Conservation (phyloP, 768 basidiomycete species). For the Psilocybe sp. region DNA sequence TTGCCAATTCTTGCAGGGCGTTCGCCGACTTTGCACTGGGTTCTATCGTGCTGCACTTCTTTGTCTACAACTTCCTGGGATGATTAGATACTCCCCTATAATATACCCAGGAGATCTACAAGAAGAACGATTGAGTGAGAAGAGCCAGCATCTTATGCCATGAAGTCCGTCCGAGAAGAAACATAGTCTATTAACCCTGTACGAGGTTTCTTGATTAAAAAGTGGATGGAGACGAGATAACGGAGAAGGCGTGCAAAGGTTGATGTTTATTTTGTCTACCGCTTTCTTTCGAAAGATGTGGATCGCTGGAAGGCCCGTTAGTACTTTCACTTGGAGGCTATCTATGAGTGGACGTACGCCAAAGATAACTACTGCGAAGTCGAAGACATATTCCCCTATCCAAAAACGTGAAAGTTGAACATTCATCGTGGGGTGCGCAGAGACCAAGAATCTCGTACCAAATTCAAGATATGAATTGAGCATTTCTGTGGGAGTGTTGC, state of each 20-base stretch:
- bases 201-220: not conserved
- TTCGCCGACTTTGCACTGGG: slow-evolving; percentile 96
- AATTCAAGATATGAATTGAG: slow-evolving; percentile 77
- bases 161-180: too few relatives aligned
- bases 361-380: slow-evolving; percentile 81
- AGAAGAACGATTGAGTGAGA: slow-evolving; percentile 1
- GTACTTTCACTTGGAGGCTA: not conserved
- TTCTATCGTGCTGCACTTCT: slow-evolving; percentile 96
- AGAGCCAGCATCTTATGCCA: too few relatives aligned
- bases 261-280: not conserved
- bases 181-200: too few relatives aligned
- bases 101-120: slow-evolving; percentile 6
- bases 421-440: not conserved
- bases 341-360: slow-evolving; percentile 53
- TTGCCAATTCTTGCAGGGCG: slow-evolving; percentile 54
- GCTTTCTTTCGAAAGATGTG: slow-evolving; percentile 7
- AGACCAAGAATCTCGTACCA: slow-evolving; percentile 40
- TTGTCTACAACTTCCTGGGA: slow-evolving; percentile 98
- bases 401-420: not conserved
- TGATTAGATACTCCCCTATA: slow-evolving; percentile 32
- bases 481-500: slow-evolving; percentile 45
- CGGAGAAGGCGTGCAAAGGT: not conserved
- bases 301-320: slow-evolving; percentile 8
- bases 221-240: not conserved
- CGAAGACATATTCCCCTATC: slow-evolving; percentile 80